A percentile compares a stretch with the other conserved stretches of the same genome.
Conservation (phyloP, 108 stramenopile genomes). For the Stephanodiscus minutulus region DNA sequence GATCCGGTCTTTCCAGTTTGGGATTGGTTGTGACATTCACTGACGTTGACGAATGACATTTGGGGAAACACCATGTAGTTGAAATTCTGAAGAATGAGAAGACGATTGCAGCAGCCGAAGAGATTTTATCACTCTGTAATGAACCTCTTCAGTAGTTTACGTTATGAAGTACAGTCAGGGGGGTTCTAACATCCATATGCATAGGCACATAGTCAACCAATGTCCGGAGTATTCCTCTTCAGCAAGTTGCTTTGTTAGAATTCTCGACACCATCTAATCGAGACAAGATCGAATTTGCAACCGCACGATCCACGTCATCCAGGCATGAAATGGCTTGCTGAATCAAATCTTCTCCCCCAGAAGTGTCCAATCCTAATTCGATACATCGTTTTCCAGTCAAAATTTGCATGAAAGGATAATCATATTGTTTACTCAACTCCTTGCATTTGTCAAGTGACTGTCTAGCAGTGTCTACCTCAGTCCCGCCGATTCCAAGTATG, state of each 20-base stretch:
- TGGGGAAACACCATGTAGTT: too few species aligned
- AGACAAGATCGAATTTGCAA: constrained; percentile 12
- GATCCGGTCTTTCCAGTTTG: constrained; percentile 74
- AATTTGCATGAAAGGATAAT: constrained; percentile 18
- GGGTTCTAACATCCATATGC: too few species aligned
- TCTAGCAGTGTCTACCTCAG: constrained; percentile 5
- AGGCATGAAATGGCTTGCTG: constrained; percentile 2
- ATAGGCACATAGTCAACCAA: too few species aligned
- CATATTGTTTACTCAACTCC: constrained; percentile 17
- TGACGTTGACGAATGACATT: background rate
- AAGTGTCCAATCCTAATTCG: constrained; percentile 2
- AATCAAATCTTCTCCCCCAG: constrained; percentile 18
- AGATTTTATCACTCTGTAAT: too few species aligned
- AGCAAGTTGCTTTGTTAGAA: too few species aligned
- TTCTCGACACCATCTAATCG: constrained; percentile 2
- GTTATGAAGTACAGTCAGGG: too few species aligned
- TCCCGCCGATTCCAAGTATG: constrained; percentile 15
- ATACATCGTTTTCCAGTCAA: constrained; percentile 17
- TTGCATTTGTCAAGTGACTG: constrained; percentile 15
- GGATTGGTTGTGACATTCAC: constrained; percentile 38
- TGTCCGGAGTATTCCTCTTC: too few species aligned
- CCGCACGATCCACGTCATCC: constrained; percentile 7
- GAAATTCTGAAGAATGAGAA: too few species aligned
- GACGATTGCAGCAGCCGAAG: too few species aligned
- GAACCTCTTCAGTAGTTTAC: too few species aligned